Conservation (phyloP, 1,284 basidiomycete genomes). For the Austropuccinia psidii region DNA sequence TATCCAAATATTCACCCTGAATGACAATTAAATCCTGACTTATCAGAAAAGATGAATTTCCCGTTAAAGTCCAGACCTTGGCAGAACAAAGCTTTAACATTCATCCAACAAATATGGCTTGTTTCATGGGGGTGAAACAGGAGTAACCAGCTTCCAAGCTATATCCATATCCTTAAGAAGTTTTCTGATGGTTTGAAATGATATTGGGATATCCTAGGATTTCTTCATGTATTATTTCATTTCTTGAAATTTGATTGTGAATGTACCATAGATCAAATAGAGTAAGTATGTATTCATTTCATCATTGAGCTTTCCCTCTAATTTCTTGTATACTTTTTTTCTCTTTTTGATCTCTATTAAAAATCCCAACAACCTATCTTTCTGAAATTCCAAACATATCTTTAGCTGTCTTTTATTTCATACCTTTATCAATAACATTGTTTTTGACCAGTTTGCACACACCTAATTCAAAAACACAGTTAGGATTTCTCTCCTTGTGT, state of each 20-base stretch:
- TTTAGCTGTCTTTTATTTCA: too few species aligned
- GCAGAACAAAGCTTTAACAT: not conserved
- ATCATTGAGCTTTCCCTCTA: not conserved
- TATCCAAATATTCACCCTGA: not conserved
- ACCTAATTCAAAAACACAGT: too few species aligned
- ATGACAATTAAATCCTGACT: constrained; percentile 1
- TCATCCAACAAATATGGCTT: not conserved
- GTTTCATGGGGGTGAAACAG: not conserved
- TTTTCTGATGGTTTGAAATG: constrained; percentile 1
- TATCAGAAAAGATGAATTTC: not conserved
- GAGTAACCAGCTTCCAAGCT: not conserved
- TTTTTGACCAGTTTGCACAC: too few species aligned
- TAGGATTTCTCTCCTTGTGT: too few species aligned
- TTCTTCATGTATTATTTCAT: not conserved
- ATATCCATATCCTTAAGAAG: not conserved
- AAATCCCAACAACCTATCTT: too few species aligned
- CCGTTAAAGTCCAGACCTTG: not conserved
- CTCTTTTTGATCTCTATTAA: too few species aligned
- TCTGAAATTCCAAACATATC: too few species aligned
- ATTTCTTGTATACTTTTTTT: not conserved
- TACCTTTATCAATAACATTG: too few species aligned
- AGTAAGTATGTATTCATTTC: not conserved
- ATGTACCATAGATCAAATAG: not conserved
- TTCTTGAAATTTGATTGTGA: not conserved
- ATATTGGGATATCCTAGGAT: not conserved